Percentiles rank a stretch among this genome's conserved stretches.
Conservation (phyloP, 2,329 filamentous ascomycete species). For the Talaromyces sp. region DNA sequence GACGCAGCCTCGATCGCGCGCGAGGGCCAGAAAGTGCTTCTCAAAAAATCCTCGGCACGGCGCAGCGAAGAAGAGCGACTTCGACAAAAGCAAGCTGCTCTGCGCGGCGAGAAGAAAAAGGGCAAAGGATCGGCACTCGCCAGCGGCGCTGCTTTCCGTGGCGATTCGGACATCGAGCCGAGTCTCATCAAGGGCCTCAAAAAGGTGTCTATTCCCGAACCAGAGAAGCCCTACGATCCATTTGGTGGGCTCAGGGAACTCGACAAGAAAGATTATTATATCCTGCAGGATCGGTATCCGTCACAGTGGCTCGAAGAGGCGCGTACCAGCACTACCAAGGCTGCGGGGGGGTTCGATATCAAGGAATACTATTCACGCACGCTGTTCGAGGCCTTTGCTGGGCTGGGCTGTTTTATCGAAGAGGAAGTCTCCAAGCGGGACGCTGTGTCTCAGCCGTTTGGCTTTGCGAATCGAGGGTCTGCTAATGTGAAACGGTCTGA, state of each 20-base stretch:
- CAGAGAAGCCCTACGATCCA: conserved; percentile 78
- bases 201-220: conserved; percentile 55
- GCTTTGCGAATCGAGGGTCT: conserved; percentile 24
- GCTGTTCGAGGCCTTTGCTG: conserved; percentile 84
- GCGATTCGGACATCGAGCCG: conserved; percentile 20
- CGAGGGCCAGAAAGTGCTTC: conserved; percentile 56
- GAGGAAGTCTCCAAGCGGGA: conserved; percentile 57
- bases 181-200: conserved; percentile 75
- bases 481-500: conserved; percentile 15
- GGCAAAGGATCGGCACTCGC: conserved; percentile 17
- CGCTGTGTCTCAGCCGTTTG: conserved; percentile 11
- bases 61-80: conserved; percentile 52
- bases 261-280: conserved; percentile 65
- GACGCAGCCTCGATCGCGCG: conserved; percentile 54
- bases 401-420: conserved; percentile 78
- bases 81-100: conserved; percentile 40
- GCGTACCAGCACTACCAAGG: conserved; percentile 60
- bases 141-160: conserved; percentile 16
- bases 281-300: conserved; percentile 64
- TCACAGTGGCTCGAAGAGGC: conserved; percentile 68
- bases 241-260: conserved; percentile 63
- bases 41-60: conserved; percentile 65
- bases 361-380: conserved; percentile 76
- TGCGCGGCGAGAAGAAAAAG: conserved; percentile 29
- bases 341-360: conserved; percentile 78